These are phyloP conservation scores for Tuber borchii DNA, from an alignment of 495 filamentous ascomycete genomes.

Conservation along the genomic window DNA sequence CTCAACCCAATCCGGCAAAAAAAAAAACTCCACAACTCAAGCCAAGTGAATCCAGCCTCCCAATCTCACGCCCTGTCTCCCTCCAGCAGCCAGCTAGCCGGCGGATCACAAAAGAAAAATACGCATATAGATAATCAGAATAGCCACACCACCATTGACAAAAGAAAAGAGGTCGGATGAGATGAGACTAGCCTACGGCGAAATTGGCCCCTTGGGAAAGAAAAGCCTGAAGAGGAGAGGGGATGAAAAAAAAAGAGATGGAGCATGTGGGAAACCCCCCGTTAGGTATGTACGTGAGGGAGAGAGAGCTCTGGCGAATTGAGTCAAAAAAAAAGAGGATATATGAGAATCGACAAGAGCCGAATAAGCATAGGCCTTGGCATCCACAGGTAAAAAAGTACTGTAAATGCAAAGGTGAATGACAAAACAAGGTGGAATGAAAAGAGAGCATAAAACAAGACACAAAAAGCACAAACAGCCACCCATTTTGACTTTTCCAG, in stretches of 20 bases:
- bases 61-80: not conserved
- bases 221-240: not conserved
- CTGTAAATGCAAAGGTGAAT: not conserved
- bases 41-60: not conserved
- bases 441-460: slow-evolving; percentile 16
- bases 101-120: not conserved
- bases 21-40: not conserved
- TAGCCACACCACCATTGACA: not conserved
- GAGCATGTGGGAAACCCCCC: not conserved
- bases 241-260: not conserved
- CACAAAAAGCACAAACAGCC: slow-evolving; percentile 35
- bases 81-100: not conserved
- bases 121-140: not conserved
- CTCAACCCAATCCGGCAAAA: not conserved
- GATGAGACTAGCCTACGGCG: not conserved
- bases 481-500: slow-evolving; percentile 22
- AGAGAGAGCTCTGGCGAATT: not conserved
- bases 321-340: not conserved
- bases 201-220: not conserved
- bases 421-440: not conserved
- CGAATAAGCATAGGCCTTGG: not conserved
- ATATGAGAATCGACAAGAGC: not conserved
- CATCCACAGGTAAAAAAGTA: not conserved
- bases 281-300: not conserved
- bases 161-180: not conserved